phyloP scores from a whole-genome alignment of 768 basidiomycete genomes.

The Austroboletus festivus region DNA sequence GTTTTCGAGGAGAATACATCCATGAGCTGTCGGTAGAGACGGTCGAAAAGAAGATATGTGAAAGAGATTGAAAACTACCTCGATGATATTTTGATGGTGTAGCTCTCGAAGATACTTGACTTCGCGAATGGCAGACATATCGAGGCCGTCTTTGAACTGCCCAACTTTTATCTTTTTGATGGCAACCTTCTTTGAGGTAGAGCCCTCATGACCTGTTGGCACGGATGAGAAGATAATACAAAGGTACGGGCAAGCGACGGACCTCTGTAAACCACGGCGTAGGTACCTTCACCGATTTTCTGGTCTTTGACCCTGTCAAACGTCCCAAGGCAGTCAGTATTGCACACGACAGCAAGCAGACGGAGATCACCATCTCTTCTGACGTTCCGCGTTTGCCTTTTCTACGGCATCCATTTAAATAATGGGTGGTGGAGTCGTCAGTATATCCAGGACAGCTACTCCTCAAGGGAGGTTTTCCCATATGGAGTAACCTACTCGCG shows the following conservation, averaged over 20 bases:
- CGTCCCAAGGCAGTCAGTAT: constrained; percentile 11
- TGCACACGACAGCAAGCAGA: neutral
- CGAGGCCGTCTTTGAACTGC: constrained; percentile 95
- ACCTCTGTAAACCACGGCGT: constrained; percentile 95
- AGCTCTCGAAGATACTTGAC: constrained; percentile 96
- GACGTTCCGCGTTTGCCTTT: constrained; percentile 68
- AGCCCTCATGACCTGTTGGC: constrained; percentile 61
- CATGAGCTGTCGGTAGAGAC: constrained; percentile 58
- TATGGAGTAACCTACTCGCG: no score
- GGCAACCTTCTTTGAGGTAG: constrained; percentile 81
- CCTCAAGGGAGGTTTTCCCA: constrained; percentile 6
- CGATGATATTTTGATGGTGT: constrained; percentile 92
- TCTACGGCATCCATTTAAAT: constrained; percentile 73
- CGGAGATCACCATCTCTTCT: constrained; percentile 57
- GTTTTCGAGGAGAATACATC: constrained; percentile 97
- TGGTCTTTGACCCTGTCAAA: constrained; percentile 69
- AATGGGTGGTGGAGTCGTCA: neutral
- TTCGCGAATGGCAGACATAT: constrained; percentile 98
- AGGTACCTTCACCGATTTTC: constrained; percentile 90
- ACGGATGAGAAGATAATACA: constrained; percentile 1
- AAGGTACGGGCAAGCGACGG: constrained; percentile 10
- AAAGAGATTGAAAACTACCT: constrained; percentile 44
- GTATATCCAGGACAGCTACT: neutral
- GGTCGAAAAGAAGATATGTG: neutral
- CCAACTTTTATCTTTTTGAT: constrained; percentile 99